A percentile compares a stretch with the other conserved stretches of the same genome.
Conservation (phyloP, 2,329 filamentous ascomycete species). For the Talaromyces sp. region DNA sequence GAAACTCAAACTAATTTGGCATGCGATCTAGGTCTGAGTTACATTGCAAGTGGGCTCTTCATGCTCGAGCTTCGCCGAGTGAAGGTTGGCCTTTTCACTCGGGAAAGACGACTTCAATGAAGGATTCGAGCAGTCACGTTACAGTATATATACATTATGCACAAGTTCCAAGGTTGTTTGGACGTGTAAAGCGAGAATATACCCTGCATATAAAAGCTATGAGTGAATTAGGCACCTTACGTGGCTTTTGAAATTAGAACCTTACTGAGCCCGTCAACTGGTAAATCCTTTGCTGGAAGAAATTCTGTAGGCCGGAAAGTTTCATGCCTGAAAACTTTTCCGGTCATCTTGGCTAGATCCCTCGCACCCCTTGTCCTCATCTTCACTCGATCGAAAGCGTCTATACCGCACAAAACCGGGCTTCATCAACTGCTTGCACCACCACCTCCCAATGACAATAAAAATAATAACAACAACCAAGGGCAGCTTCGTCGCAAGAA, state of each 20-base stretch:
- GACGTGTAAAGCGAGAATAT: not conserved
- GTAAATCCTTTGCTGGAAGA: not conserved
- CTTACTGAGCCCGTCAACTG: not conserved
- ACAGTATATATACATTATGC: not conserved
- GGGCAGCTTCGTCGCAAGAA: not conserved
- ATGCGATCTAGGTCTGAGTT: not conserved
- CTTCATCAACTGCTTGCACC: not conserved
- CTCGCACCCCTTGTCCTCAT: not conserved
- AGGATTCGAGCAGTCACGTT: not conserved
- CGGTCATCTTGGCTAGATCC: not conserved
- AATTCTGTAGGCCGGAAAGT: no score
- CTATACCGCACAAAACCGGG: not conserved
- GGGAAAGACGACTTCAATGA: not conserved
- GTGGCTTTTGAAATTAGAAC: no score
- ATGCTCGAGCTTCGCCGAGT: not conserved
- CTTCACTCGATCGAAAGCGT: not conserved
- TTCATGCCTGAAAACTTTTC: not conserved
- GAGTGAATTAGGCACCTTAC: not conserved
- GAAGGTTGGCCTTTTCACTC: not conserved
- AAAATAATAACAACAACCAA: constrained; percentile 8
- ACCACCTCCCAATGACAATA: constrained; percentile 4
- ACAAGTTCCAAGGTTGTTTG: not conserved
- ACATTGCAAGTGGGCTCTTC: not conserved
- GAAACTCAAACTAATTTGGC: not conserved
- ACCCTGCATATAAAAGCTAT: not conserved